A percentile compares a stretch with the other conserved stretches of the same genome.
Evolutionary conservation across 208 protist genomes (phyloP).

Genomic region (Acanthamoeba lenticulata): DNA sequence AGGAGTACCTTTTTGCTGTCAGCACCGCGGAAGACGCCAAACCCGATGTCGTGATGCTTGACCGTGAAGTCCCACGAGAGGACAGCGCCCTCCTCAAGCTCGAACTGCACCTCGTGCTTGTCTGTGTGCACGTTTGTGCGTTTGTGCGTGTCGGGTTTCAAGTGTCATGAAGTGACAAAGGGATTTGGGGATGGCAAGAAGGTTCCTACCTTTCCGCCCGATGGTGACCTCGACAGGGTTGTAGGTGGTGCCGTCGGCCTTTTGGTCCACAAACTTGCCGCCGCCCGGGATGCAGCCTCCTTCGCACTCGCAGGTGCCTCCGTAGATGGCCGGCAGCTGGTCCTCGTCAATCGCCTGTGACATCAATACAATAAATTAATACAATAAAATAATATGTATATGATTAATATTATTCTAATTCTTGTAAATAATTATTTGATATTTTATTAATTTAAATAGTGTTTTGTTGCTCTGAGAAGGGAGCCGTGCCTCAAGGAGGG

Average conservation of each 20-base stretch:
- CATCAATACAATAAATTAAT: not conserved
- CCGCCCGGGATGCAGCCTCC: slow-evolving; percentile 17
- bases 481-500: slow-evolving; percentile 10
- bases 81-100: not conserved
- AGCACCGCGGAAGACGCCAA: slow-evolving; percentile 8
- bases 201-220: not conserved
- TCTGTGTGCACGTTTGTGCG: not conserved
- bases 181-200: not conserved
- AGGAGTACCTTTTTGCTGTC: not conserved
- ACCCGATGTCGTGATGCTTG: not conserved
- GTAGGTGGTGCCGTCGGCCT: not conserved
- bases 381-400: not conserved
- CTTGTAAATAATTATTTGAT: no score
- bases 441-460: no score
- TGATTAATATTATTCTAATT: no score
- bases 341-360: not conserved
- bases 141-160: not conserved
- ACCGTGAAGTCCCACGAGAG: slow-evolving; percentile 24
- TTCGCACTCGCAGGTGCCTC: not conserved
- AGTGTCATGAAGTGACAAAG: not conserved
- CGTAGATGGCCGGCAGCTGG: not conserved
- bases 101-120: not conserved
- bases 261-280: not conserved
- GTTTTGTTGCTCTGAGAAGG: not conserved
- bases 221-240: slow-evolving; percentile 11